A percentile compares a stretch with the other conserved stretches of the same genome.
Conservation (phyloP, 768 basidiomycete species). For the Russula brevipes region DNA sequence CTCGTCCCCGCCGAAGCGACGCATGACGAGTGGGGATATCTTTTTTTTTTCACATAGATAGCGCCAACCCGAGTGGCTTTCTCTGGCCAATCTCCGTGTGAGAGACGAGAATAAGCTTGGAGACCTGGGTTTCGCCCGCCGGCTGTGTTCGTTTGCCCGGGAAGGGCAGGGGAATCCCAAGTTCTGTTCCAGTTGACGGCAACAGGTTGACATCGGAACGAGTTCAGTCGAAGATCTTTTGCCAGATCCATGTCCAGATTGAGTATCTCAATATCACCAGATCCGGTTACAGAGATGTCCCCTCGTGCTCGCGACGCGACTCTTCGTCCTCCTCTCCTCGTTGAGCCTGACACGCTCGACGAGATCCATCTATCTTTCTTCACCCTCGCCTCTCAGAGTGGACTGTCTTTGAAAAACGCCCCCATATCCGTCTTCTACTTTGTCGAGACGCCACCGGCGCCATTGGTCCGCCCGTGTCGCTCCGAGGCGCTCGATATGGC, state of each 20-base stretch:
- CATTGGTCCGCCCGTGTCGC: neutral
- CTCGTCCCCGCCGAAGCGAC: neutral
- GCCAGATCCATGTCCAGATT: slow-evolving; percentile 9
- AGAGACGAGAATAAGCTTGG: neutral
- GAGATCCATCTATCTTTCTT: neutral
- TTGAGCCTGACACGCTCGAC: too few species aligned
- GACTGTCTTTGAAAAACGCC: neutral
- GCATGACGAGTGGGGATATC: slow-evolving; percentile 6
- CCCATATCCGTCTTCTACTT: neutral
- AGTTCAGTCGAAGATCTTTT: slow-evolving; percentile 19
- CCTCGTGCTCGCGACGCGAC: neutral
- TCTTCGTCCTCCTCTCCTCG: neutral
- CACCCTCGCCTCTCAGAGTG: neutral
- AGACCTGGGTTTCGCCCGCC: neutral
- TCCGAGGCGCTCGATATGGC: slow-evolving; percentile 10
- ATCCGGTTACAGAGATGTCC: slow-evolving; percentile 5
- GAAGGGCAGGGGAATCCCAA: neutral
- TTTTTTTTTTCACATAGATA: neutral
- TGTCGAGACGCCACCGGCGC: neutral
- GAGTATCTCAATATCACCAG: slow-evolving; percentile 14
- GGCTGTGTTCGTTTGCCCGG: neutral
- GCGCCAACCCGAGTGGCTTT: too few species aligned
- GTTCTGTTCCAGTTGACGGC: neutral
- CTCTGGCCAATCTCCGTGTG: neutral
- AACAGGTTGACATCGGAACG: slow-evolving; percentile 14